These are phyloP conservation scores for Kodamaea leandrae DNA, from an alignment of 805 yeast species.

Conservation along the genomic window DNA sequence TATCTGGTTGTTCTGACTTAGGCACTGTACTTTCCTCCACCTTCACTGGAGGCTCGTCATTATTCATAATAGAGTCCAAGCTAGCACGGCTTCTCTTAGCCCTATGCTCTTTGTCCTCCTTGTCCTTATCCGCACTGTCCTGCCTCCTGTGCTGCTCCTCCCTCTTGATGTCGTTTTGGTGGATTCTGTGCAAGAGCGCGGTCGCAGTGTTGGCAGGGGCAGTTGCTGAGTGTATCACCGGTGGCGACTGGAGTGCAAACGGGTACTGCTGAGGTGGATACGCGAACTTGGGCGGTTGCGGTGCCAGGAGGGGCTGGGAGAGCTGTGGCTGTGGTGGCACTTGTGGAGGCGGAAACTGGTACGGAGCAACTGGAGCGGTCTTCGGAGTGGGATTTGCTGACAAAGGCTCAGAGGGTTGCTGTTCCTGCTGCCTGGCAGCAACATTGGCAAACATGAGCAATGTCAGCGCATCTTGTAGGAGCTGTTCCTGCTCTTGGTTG, in stretches of 20 bases:
- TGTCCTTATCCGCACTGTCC: neutral
- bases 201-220: neutral
- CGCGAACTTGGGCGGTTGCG: slow-evolving; percentile 1
- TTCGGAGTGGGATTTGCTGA: neutral
- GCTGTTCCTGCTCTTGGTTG: slow-evolving; percentile 31
- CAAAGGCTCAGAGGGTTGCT: neutral
- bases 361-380: slow-evolving; percentile 1
- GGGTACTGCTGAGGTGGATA: neutral
- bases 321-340: slow-evolving; percentile 5
- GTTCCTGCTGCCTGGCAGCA: slow-evolving; percentile 42
- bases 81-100: too few species aligned
- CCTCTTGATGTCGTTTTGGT: neutral
- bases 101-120: neutral
- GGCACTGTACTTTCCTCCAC: too few species aligned
- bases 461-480: slow-evolving; percentile 60
- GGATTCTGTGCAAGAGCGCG: neutral
- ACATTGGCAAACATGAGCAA: slow-evolving; percentile 58
- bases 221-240: slow-evolving; percentile 4
- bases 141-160: neutral
- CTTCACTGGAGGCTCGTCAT: too few species aligned
- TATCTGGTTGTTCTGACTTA: too few species aligned
- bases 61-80: too few species aligned
- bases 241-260: slow-evolving; percentile 7
- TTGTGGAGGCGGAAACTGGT: slow-evolving; percentile 1
- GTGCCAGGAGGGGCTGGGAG: slow-evolving; percentile 4